Base-by-base conservation (phyloP, 2,329 filamentous ascomycete genomes). In the Thermomyces lanuginosus region DNA sequence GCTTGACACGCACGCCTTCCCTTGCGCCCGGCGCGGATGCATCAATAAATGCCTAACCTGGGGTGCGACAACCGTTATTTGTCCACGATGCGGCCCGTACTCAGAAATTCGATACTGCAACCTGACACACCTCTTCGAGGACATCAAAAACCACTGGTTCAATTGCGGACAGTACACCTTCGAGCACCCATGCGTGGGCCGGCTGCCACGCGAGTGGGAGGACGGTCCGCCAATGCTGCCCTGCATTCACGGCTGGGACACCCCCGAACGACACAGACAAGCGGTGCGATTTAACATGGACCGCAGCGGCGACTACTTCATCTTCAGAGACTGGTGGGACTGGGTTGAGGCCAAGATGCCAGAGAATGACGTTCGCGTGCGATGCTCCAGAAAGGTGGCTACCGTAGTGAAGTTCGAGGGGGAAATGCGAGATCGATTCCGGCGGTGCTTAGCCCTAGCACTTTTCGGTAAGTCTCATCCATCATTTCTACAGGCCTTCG, bases 1-100 rank as follows among this genome's bases (percentile, higher is more conserved):
- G 58, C 28, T 65, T 54, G 32, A 68, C 55, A 36, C 61, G 56
- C 10, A 60, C 57, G 9, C 62, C 49, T 55, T 69, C 54, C 40
- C 31, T n/a, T 55, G 52, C 27, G 33, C 36, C 8, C 37, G 35
- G 24, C n/a, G n/a, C n/a, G n/a, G n/a, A n/a, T n/a, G n/a, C n/a
- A n/a, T n/a, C n/a, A n/a, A n/a, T n/a, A n/a, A n/a, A n/a, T 56
- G 51, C 27, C 41, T 38, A 26, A 32, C 40, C 9, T 44, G 39
- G 39, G 48, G 56, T 29, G 33, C 35, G 4, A 27, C 35, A 12
- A 42, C 44, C 2, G 40, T 48, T 12, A 47, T 56, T 34, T 59
- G 55, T 32, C 49, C 50, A 6, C 37, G 42, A 4, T 59, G 55
- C 33, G 53, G 55, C 3, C 49, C 55, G 1, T 48, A 40, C 33